These are phyloP conservation scores for Ustilago crameri DNA, from an alignment of 1,284 basidiomycete genomes.

Conservation along the genomic window DNA sequence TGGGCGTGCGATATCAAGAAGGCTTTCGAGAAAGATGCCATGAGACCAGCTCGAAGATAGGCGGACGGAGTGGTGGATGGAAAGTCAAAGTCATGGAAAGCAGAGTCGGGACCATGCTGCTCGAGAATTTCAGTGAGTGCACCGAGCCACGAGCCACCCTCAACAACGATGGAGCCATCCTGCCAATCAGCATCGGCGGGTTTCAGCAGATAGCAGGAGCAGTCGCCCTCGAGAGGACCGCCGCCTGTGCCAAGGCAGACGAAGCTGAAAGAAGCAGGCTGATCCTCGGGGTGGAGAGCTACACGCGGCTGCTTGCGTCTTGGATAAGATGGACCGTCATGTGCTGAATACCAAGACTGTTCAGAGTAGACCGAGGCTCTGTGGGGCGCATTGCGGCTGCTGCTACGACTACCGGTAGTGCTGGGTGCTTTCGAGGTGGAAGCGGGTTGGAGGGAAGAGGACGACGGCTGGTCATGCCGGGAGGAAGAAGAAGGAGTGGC, in stretches of 20 bases:
- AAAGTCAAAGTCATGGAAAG: slow-evolving; percentile 58
- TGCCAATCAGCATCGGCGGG: slow-evolving; percentile 63
- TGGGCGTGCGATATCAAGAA: slow-evolving; percentile 81
- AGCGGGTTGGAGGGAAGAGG: slow-evolving; percentile 7
- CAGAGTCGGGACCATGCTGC: slow-evolving; percentile 51
- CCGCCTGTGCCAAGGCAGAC: slow-evolving; percentile 69
- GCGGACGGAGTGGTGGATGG: slow-evolving; percentile 44
- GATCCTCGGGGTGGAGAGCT: slow-evolving; percentile 37
- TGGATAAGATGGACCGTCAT: slow-evolving; percentile 23
- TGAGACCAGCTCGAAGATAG: slow-evolving; percentile 55
- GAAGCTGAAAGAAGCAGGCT: slow-evolving; percentile 56
- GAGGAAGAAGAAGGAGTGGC: slow-evolving; percentile 14
- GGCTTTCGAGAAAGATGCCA: slow-evolving; percentile 58
- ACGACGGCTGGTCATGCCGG: slow-evolving; percentile 11
- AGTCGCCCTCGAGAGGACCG: slow-evolving; percentile 69
- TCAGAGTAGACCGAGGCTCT: slow-evolving; percentile 32
- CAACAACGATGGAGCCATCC: slow-evolving; percentile 66
- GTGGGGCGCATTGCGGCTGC: slow-evolving; percentile 16
- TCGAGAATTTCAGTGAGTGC: slow-evolving; percentile 59
- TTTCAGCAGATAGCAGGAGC: slow-evolving; percentile 69
- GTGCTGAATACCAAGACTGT: slow-evolving; percentile 43
- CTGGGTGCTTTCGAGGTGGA: not conserved
- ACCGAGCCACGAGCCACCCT: slow-evolving; percentile 67
- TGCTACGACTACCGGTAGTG: slow-evolving; percentile 1
- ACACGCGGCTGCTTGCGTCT: slow-evolving; percentile 44